Evolutionary conservation across 371 early-diverging fungal genomes (phyloP), one percentile per base, ranked within the genome.

Genomic region (Phascolomyces articulosus): DNA sequence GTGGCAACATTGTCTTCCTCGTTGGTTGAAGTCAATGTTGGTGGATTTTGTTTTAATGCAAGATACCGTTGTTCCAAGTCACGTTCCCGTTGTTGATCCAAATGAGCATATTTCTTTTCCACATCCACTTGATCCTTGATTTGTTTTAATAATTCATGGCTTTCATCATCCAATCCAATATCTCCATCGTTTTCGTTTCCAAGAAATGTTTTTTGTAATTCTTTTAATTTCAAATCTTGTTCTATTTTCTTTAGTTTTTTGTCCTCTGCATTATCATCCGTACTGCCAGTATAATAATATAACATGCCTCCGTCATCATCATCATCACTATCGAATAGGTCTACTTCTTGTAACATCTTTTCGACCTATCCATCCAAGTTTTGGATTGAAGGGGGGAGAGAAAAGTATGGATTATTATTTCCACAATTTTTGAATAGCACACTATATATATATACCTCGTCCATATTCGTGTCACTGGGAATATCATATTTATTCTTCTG

Each of bases 31-130:
- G 41, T 20, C 3, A 53, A 40, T 57, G 69, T 20, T 51, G 15
- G 18, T 53, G 60, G 58, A 44, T 68, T 68, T 20, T 70, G 55
- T 54, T 71, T 74, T 1, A 85, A 63, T 9, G 73, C 77, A 6
- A 68, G 51, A 40, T 76, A 75, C 48, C 86, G 64, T 24, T 67
- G 40, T 40, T 77, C 68, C 38, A 85, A 58, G 11, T 75, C 82
- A 11, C 71, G 64, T 47, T 83, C 72, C 3, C 69, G 69, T 0
- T 70, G 58, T 23, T 75, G 69, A 29, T 71, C 60, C 54, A 78
- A 60, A 6, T 64, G 60, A 2, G 69, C 65, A 29, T 85, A 85
- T 60, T 80, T 78, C 8, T 51, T 53, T 51, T 87, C 86, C 16
- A 87, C 57, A 3, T 70, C 70, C 1, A 71, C 65, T 58, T 81